Evolutionary conservation across 129 eudicot genomes (phyloP).

Genomic region (Calendula officinalis): DNA sequence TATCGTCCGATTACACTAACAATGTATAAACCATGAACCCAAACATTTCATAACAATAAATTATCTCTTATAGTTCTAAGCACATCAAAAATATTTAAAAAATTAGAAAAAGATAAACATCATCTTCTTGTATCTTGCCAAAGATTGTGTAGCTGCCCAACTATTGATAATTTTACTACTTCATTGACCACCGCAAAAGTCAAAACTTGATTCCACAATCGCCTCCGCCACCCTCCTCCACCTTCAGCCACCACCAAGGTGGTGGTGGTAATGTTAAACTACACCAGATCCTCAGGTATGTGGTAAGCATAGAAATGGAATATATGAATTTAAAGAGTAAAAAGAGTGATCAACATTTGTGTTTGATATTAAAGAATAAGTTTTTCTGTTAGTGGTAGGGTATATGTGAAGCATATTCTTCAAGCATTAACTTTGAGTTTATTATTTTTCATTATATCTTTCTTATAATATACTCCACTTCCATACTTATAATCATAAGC

Average conservation of each 20-base stretch:
- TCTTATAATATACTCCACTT: neutral
- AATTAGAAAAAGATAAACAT: neutral
- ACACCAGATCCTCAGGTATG: constrained; percentile 22
- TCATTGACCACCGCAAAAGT: constrained; percentile 17
- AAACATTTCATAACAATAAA: neutral
- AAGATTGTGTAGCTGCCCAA: constrained; percentile 41
- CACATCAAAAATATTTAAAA: constrained; percentile 2
- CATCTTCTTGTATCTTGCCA: constrained; percentile 31
- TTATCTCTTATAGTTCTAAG: constrained; percentile 8
- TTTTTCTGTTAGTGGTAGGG: constrained; percentile 32
- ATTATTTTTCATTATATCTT: constrained; percentile 7
- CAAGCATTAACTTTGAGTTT: constrained; percentile 27
- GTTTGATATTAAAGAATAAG: constrained; percentile 30
- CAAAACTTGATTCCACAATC: neutral
- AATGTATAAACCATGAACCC: too few relatives aligned
- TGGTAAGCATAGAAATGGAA: constrained; percentile 7
- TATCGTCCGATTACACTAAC: neutral
- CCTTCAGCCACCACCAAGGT: constrained; percentile 16
- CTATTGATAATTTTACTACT: constrained; percentile 25
- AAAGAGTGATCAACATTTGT: constrained; percentile 20
- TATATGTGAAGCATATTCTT: constrained; percentile 40
- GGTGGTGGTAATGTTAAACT: constrained; percentile 27
- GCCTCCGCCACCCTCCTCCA: neutral
- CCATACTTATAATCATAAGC: neutral
- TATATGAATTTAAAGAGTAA: constrained; percentile 15